Conservation (phyloP, 2,329 filamentous ascomycete species). For the Claviceps monticola region DNA sequence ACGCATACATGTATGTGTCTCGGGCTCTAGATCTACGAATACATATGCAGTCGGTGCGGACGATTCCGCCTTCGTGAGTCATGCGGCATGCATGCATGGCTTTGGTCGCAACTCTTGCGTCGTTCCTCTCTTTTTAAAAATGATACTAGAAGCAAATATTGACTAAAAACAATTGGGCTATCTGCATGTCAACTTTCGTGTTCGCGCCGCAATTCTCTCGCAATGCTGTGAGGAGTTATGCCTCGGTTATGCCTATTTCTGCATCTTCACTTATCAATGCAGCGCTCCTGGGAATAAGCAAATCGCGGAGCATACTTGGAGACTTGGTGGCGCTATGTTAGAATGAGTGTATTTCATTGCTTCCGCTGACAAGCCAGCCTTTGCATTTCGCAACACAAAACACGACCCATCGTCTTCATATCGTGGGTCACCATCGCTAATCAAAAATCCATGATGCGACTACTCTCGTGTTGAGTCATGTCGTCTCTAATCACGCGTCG, state of each 20-base stretch:
- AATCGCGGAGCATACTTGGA: background rate
- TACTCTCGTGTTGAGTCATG: background rate
- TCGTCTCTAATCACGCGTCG: background rate
- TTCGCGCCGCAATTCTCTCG: background rate
- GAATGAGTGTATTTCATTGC: background rate
- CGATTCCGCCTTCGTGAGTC: no score
- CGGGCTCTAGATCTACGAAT: no score
- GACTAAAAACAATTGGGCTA: background rate
- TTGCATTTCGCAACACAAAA: background rate
- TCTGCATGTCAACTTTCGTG: background rate
- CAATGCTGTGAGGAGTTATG: background rate
- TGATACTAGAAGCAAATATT: no score
- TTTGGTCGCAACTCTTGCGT: background rate
- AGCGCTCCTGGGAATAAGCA: background rate
- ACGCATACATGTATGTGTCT: no score
- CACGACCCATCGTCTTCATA: background rate
- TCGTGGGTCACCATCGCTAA: background rate
- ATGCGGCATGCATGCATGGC: no score
- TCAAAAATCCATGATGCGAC: background rate
- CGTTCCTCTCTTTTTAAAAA: background rate
- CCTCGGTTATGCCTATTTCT: background rate
- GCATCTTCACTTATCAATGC: background rate
- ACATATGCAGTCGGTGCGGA: no score
- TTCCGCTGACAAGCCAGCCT: background rate
- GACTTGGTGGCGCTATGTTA: background rate